Evolutionary conservation across 192 early-diverging fungal genomes (phyloP), one percentile per base, ranked within the genome.

Genomic region (Podila horticola): DNA sequence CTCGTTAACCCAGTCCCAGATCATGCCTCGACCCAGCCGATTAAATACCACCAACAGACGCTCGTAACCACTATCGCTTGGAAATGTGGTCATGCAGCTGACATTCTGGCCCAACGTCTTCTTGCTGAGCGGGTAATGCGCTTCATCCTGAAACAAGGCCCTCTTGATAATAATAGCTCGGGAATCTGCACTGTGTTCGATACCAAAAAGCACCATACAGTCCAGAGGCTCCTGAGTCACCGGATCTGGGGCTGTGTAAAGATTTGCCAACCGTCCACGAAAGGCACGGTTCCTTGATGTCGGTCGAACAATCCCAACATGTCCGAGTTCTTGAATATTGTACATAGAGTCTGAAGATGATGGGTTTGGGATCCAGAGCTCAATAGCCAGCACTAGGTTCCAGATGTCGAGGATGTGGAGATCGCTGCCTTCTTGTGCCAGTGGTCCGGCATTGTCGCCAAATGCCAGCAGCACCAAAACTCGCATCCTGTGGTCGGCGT

Each of bases 1-100:
- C 45, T 81, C 77, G 10, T 69, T 68, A 2, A 81, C 67, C 70
- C 70, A 81, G 50, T 81, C 77, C 77, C 77, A 81, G 7, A 81
- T 69, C 51, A 81, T 65, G 0, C 77, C 77, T 2, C 77, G 61
- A 0, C 77, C 77, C 8, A 69, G 50, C 5, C 63, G 36, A 31
- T 81, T 81, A 26, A 81, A 81, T 11, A 81, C 13, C 12, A 73
- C 71, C 15, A 73, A 41, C 30, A 73, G 48, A 0, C 71, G 31
- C 49, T 81, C 77, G 33, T 61, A 81, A 3, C 58, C 57, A 34
- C 71, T 73, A 10, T 69, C 30, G 28, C 58, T 58, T 0, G 77
- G 77, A 55, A 81, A 81, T 19, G 73, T 9, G 2, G 77, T 61
- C 62, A 81, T 69, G 24, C 77, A 81, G 62, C 71, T 73, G 19